phyloP scores from a whole-genome alignment of 331 rosid species.

The Phaseolus coccineus region DNA sequence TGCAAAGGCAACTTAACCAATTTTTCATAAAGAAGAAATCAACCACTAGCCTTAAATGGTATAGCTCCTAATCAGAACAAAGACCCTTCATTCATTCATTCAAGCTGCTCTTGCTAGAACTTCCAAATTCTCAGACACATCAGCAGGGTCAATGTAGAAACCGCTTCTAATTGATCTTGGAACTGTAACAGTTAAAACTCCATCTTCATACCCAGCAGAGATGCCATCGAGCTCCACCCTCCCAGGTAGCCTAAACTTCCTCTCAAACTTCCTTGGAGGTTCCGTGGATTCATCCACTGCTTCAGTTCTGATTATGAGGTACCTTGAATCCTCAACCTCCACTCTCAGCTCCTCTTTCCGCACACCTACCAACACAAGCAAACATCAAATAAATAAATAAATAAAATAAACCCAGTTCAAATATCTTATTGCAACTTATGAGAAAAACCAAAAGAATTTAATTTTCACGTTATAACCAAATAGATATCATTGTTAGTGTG shows the following conservation, averaged over 20 bases:
- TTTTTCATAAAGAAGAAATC: neutral
- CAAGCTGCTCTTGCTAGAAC: constrained; percentile 86
- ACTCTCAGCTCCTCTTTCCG: constrained; percentile 79
- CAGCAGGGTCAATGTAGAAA: constrained; percentile 59
- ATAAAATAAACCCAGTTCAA: neutral
- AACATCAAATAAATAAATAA: neutral
- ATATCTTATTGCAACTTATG: neutral
- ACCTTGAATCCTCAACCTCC: constrained; percentile 80
- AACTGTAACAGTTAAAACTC: constrained; percentile 73
- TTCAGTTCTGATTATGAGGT: constrained; percentile 71
- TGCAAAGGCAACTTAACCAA: neutral
- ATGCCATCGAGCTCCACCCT: constrained; percentile 68
- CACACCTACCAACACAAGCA: constrained; percentile 55
- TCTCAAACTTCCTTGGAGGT: constrained; percentile 61
- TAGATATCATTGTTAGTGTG: neutral
- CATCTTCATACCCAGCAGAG: constrained; percentile 68
- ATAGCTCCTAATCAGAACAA: constrained; percentile 14
- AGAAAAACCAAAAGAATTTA: neutral
- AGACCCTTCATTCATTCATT: neutral
- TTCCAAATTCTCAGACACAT: constrained; percentile 50
- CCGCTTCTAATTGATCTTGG: constrained; percentile 68
- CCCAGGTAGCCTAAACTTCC: constrained; percentile 79
- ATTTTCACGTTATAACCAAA: neutral
- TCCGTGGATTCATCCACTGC: constrained; percentile 57
- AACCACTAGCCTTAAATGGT: neutral